These are phyloP conservation scores for Yarrowia hollandica DNA, from an alignment of 805 yeast species.

Conservation along the genomic window DNA sequence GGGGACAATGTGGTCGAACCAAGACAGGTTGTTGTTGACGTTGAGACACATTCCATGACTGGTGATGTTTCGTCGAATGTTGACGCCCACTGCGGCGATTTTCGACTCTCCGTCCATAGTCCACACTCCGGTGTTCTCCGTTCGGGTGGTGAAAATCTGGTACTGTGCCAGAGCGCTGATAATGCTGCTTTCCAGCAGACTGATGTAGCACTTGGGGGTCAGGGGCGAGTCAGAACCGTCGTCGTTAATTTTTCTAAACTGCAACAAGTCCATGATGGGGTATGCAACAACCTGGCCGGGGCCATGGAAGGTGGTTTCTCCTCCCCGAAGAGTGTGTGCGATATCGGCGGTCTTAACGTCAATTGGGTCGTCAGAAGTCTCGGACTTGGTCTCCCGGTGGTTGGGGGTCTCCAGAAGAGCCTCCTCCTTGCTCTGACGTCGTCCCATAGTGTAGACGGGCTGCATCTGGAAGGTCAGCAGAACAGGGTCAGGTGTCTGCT, in stretches of 20 bases:
- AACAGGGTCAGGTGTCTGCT: slow-evolving; percentile 50
- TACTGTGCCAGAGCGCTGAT: slow-evolving; percentile 49
- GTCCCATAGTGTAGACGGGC: slow-evolving; percentile 90
- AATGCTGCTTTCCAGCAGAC: slow-evolving; percentile 59
- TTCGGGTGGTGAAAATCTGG: slow-evolving; percentile 50
- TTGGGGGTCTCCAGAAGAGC: slow-evolving; percentile 34
- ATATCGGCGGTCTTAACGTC: slow-evolving; percentile 50
- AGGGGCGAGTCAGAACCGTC: slow-evolving; percentile 20
- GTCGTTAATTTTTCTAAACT: slow-evolving; percentile 45
- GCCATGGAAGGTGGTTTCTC: slow-evolving; percentile 95
- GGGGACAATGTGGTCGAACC: slow-evolving; percentile 70
- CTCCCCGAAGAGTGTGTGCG: slow-evolving; percentile 86
- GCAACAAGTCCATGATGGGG: slow-evolving; percentile 68
- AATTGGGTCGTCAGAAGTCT: slow-evolving; percentile 35
- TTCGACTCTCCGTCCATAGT: slow-evolving; percentile 52
- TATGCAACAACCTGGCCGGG: slow-evolving; percentile 91
- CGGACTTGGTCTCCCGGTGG: slow-evolving; percentile 38
- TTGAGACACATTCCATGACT: slow-evolving; percentile 90
- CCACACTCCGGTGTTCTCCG: slow-evolving; percentile 91
- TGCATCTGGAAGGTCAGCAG: slow-evolving; percentile 80
- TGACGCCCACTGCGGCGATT: slow-evolving; percentile 87
- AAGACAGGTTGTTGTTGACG: slow-evolving; percentile 68
- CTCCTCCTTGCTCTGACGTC: slow-evolving; percentile 62
- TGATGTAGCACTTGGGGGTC: slow-evolving; percentile 58
- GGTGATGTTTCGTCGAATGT: slow-evolving; percentile 78